These are phyloP conservation scores for Mycena kentingensis DNA, from an alignment of 768 basidiomycete species.

Conservation along the genomic window DNA sequence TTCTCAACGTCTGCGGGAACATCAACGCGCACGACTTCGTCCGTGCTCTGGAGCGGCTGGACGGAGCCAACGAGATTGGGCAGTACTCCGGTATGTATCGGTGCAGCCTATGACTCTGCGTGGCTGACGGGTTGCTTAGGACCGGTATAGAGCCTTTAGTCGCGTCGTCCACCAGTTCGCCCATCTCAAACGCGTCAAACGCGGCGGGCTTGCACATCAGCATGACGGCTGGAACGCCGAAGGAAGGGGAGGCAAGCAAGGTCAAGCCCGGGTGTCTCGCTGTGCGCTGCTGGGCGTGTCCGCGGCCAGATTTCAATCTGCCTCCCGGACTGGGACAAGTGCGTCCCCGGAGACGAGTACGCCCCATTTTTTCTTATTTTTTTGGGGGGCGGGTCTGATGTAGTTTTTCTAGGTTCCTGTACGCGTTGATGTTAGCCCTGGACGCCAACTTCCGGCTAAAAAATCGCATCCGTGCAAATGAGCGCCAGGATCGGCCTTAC, in stretches of 20 bases:
- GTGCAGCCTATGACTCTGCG: no score
- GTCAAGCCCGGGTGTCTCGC: conserved; percentile 4
- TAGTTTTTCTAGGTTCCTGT: conserved; percentile 11
- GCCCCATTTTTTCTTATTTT: not conserved
- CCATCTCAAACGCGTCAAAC: not conserved
- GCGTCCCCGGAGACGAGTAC: not conserved
- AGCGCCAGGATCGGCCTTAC: conserved; percentile 12
- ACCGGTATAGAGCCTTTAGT: conserved; percentile 10
- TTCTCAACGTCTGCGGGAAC: conserved; percentile 1
- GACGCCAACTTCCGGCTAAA: conserved; percentile 28
- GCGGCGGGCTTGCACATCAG: conserved; percentile 5
- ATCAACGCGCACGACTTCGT: conserved; percentile 4
- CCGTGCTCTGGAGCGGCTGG: conserved; percentile 1
- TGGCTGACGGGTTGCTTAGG: not conserved
- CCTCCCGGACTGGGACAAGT: conserved; percentile 21
- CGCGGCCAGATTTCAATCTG: conserved; percentile 20
- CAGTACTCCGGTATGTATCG: not conserved
- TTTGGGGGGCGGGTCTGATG: not conserved
- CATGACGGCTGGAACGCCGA: not conserved
- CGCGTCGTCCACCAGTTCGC: not conserved
- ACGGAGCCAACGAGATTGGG: not conserved
- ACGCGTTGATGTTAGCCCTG: conserved; percentile 12
- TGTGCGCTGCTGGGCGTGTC: conserved; percentile 28
- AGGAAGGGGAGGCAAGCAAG: not conserved
- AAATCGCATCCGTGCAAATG: conserved; percentile 3